Evolutionary conservation across 1,139 yeast genomes (phyloP).

Genomic region (Lodderomyces theae): DNA sequence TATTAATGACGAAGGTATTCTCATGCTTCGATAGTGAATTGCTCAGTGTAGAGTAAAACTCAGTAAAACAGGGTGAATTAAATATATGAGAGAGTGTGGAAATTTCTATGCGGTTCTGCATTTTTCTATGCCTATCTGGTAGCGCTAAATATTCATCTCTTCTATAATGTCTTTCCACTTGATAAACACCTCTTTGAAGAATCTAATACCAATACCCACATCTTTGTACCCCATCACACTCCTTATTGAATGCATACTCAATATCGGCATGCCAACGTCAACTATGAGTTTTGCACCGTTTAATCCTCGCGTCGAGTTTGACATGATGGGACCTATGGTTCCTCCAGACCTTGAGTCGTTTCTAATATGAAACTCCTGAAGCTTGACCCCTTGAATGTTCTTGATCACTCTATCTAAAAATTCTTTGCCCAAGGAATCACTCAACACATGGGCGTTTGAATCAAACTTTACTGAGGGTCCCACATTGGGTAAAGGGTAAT

Average conservation of each 20-base stretch:
- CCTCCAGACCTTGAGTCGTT: conserved; percentile 53
- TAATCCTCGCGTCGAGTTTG: conserved; percentile 32
- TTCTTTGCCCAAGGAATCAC: conserved; percentile 70
- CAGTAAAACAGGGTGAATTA: not conserved
- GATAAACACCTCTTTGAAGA: conserved; percentile 60
- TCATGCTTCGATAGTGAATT: conserved; percentile 4
- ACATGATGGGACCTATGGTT: conserved; percentile 72
- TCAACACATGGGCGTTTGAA: conserved; percentile 78
- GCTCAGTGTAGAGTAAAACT: not conserved
- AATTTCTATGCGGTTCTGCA: conserved; percentile 3
- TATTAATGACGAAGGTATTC: conserved; percentile 5
- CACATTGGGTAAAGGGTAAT: conserved; percentile 74
- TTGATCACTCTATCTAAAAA: conserved; percentile 64
- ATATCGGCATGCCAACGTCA: conserved; percentile 75
- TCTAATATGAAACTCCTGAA: conserved; percentile 45
- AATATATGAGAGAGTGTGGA: conserved; percentile 1
- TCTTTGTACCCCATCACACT: conserved; percentile 74
- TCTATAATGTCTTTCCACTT: conserved; percentile 45
- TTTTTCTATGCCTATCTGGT: not conserved
- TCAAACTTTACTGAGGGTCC: conserved; percentile 73
- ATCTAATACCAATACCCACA: conserved; percentile 62
- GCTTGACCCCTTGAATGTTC: conserved; percentile 55
- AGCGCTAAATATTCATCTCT: conserved; percentile 11
- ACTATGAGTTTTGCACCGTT: conserved; percentile 73
- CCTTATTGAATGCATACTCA: conserved; percentile 80